Evolutionary conservation across 805 yeast genomes (phyloP), one percentile per base, ranked within the genome.

Genomic region (Candida verbasci): DNA sequence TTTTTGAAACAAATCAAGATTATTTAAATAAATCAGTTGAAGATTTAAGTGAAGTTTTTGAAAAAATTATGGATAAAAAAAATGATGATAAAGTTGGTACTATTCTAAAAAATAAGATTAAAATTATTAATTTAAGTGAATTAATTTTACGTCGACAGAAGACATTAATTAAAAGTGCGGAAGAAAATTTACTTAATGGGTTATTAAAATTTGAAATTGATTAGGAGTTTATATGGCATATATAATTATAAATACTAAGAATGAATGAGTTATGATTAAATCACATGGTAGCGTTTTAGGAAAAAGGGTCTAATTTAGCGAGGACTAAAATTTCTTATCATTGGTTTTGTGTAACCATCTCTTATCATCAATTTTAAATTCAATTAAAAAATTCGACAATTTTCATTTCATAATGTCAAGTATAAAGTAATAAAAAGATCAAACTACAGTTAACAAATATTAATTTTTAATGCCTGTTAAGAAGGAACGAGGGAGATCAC

Each of bases 1-100:
- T 86, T 6, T 76, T 87, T 48, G 94, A 86, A 49, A 76, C 73
- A 39, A 79, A 79, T 50, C 94, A 86, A 56, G 76, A 69, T 35
- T 74, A 72, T 35, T 61, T 86, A 24, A 76, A 76, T 38, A 61
- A 69, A 40, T 76, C 85, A 0, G 86, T 83, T 9, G 95, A 86
- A 52, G 78, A 74, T 38, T 63, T 85, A 22, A 78, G 86, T 12
- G 74, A 73, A 48, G 58, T 82, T 10, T 75, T 85, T 52, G 79
- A 70, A 50, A 53, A 56, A 29, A 58, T 67, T 30, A 59, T 56
- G 36, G 43, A 46, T 22, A 53, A 53, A 34, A 53, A 55, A 35
- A 55, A 56, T 35, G 43, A 46, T 14, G 41, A 43, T 22, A 52
- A 51, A 23, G 56, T 59, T 20, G 47, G 45, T 34, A 45, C 56